Evolutionary conservation across 2,329 filamentous ascomycete species (phyloP), one percentile per base, ranked within the genome.

Genomic region (Aspergillus neoniger): DNA sequence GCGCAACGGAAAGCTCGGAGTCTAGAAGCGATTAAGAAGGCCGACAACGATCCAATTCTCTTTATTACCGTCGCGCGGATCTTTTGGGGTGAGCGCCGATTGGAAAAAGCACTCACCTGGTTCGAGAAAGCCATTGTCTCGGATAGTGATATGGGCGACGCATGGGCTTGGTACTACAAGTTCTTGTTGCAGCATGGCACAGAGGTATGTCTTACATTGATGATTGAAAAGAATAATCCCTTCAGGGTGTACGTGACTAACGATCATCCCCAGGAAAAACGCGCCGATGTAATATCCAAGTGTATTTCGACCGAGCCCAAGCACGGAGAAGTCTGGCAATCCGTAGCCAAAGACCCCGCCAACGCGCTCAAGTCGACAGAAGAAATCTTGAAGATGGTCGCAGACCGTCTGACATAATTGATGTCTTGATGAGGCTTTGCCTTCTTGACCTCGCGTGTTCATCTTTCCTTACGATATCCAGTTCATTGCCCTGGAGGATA

Each of bases 151-250:
- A 80, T 87, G 54, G 95, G 95, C 54, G 96, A 99, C 79, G 91
- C 88, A 10, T 99, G 96, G 96, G 94, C 92, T 19, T 99, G 94
- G 94, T 99, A 97, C 77, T 95, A 92, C 77, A 93, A 94, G 76
- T 99, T 98, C 75, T 73, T 98, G 65, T 75, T 88, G 67, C 91
- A 97, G 81, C 93, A 99, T 78, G 96, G 95, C 9, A 97, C 92
- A 5, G 89, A 92, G 65, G 81, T 83, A 72, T 70, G 80, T 76
- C 58, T 44, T 30, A 12, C 15, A 43, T 15, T 54, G 7, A 25
- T 14, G 36, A 57, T 21, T 15, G 9, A 21, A 43, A 39, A 19
- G 23, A 54, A 50, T 63, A 66, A 63, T 55, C 12, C 2, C 0
- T 36, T 5, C 12, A 36, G 12, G 12, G 12, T 36, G 32, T 36